These are phyloP conservation scores for Colletotrichum tanaceti DNA, from an alignment of 2,329 filamentous ascomycete genomes.

Conservation along the genomic window DNA sequence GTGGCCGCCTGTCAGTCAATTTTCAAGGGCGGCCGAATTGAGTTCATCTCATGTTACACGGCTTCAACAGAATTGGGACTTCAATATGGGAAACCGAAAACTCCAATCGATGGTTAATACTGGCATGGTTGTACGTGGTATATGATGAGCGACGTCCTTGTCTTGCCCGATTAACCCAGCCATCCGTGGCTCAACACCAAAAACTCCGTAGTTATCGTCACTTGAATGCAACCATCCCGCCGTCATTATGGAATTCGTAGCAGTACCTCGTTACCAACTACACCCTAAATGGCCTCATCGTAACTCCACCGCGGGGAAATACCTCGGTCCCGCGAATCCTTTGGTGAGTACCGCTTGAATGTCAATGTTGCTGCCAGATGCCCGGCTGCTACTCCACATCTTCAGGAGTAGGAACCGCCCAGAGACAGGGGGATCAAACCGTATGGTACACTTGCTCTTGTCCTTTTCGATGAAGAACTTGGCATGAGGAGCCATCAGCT, in stretches of 20 bases:
- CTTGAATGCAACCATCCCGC: neutral
- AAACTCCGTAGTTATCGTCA: slow-evolving; percentile 18
- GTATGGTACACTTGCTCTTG: slow-evolving; percentile 87
- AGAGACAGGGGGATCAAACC: slow-evolving; percentile 84
- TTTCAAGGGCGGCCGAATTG: neutral
- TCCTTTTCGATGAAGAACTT: slow-evolving; percentile 85
- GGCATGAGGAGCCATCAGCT: slow-evolving; percentile 78
- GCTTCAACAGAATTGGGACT: neutral
- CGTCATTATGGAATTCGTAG: slow-evolving; percentile 18
- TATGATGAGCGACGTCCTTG: slow-evolving; percentile 27
- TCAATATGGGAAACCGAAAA: neutral
- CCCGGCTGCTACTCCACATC: slow-evolving; percentile 83
- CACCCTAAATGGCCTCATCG: slow-evolving; percentile 54
- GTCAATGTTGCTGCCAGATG: slow-evolving; percentile 79
- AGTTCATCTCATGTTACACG: neutral
- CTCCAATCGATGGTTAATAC: neutral
- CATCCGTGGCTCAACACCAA: neutral
- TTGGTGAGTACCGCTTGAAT: slow-evolving; percentile 87
- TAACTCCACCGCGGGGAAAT: slow-evolving; percentile 77
- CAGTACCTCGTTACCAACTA: neutral
- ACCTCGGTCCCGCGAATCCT: slow-evolving; percentile 87
- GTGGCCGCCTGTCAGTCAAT: neutral
- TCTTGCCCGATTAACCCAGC: slow-evolving; percentile 4
- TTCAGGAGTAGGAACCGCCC: slow-evolving; percentile 89
- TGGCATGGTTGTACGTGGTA: slow-evolving; percentile 27